These are phyloP conservation scores for Plasmodium relictum DNA, from an alignment of 169 alveolate species.

Conservation along the genomic window DNA sequence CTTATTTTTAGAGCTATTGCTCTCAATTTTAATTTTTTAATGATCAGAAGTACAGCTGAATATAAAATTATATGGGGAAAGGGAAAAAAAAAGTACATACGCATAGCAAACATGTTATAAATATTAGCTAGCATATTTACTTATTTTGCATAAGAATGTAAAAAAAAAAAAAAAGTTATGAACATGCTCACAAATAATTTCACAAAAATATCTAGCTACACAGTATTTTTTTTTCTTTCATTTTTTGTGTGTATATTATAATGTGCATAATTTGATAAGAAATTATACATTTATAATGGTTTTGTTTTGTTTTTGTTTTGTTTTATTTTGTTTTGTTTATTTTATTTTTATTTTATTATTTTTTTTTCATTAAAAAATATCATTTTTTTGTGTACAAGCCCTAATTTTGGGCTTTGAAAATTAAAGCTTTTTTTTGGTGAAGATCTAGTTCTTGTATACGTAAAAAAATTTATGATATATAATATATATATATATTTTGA, in stretches of 20 bases:
- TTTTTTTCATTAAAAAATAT: neutral
- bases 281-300: neutral
- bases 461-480: too few species aligned
- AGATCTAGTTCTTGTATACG: too few species aligned
- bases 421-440: too few species aligned
- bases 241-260: constrained; percentile 2
- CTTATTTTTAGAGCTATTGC: constrained; percentile 35
- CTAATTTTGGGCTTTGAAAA: too few species aligned
- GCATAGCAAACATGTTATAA: constrained; percentile 34
- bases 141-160: neutral
- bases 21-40: constrained; percentile 8
- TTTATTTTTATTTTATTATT: neutral
- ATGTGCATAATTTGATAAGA: neutral
- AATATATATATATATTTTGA: too few species aligned
- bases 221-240: neutral
- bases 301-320: neutral
- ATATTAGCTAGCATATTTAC: constrained; percentile 21
- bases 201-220: constrained; percentile 6
- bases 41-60: constrained; percentile 51
- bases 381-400: too few species aligned
- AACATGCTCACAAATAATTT: constrained; percentile 14
- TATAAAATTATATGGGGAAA: neutral
- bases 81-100: constrained; percentile 29
- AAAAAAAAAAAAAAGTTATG: neutral
- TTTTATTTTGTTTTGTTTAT: neutral